Base-by-base conservation (phyloP, 495 filamentous ascomycete genomes). In the Astrothelium subdiscretum region DNA sequence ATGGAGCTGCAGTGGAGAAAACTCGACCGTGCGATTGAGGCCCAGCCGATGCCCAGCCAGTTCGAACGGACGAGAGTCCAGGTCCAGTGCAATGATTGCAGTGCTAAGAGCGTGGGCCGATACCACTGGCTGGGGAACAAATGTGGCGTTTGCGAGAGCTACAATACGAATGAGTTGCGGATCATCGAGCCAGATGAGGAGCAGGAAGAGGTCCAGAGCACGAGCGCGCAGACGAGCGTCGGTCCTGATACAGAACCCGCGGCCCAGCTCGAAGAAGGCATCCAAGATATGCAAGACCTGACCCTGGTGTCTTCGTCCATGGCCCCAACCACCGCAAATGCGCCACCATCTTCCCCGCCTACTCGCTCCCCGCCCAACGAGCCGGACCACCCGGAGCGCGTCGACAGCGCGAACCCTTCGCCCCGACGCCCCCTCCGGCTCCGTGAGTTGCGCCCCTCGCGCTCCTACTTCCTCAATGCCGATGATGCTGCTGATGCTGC, bases 121-220 rank as follows among this genome's bases (percentile, higher is more conserved):
- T 99, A 95, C 69, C 94, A 99, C 71, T 99, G 95, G 90, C 76
- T 97, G 20, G 94, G 94, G 3, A 78, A 95, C 29, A 95, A 92
- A 75, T 99, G 94, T 73, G 84, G 83, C 29, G 81, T 90, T 75
- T 87, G 74, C 65, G 74, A 75, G 48, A 71, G 71, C 32, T 76
- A 73, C 67, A 76, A 76, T 63, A 76, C 74, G n/a, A 74, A 71
- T 63, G 73, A 75, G 59, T 60, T 76, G 60, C 68, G 69, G 1
- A 68, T 73, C 2, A 62, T 72, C 18, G 68, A 64, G n/a, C 64
- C 62, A 15, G 58, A 35, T 4, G 58, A 43, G 8, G 31, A 35
- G 15, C 11, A 26, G 8, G 31, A 61, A 15, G 57, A 32, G 11
- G 43, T 5, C 43, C 5, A 48, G 48, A 58, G 11, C 65, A 64